These are phyloP conservation scores for Annulohypoxylon stygium DNA, from an alignment of 495 filamentous ascomycete genomes.

Conservation along the genomic window DNA sequence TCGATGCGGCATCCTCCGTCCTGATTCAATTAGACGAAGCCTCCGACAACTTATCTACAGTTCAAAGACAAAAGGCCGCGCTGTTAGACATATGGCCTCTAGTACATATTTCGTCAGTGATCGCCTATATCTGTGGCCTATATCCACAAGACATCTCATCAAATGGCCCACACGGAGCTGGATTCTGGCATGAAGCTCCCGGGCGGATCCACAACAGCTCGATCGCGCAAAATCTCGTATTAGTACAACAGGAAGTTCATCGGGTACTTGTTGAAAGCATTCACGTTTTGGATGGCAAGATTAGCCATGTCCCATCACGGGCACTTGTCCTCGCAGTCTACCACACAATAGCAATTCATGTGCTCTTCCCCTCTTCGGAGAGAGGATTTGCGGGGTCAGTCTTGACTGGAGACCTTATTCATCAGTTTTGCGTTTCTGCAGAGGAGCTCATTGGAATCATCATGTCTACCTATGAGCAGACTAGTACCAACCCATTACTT, in stretches of 20 bases:
- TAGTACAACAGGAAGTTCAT: slow-evolving; percentile 4
- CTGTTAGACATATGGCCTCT: slow-evolving; percentile 17
- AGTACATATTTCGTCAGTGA: slow-evolving; percentile 9
- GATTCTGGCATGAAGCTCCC: not conserved
- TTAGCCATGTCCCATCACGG: slow-evolving; percentile 1
- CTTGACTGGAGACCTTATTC: slow-evolving; percentile 9
- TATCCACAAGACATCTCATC: slow-evolving; percentile 13
- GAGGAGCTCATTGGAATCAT: slow-evolving; percentile 13
- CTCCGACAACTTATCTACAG: slow-evolving; percentile 10
- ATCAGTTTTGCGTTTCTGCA: slow-evolving; percentile 9
- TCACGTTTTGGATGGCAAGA: slow-evolving; percentile 7
- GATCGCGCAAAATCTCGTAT: slow-evolving; percentile 1
- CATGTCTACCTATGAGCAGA: not conserved
- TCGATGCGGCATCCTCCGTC: not conserved
- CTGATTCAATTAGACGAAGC: slow-evolving; percentile 12
- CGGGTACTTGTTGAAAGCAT: slow-evolving; percentile 13
- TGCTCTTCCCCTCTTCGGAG: slow-evolving; percentile 1
- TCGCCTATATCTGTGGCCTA: slow-evolving; percentile 12
- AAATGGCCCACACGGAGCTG: not conserved
- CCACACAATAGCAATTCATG: slow-evolving; percentile 9
- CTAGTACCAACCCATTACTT: not conserved
- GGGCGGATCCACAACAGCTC: slow-evolving; percentile 4
- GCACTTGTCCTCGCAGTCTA: slow-evolving; percentile 17
- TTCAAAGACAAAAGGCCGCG: slow-evolving; percentile 12
- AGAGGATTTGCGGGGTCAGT: not conserved